Evolutionary conservation across 225 moss, liverwort and hornwort species (phyloP).

Genomic region (Ulota crispa): DNA sequence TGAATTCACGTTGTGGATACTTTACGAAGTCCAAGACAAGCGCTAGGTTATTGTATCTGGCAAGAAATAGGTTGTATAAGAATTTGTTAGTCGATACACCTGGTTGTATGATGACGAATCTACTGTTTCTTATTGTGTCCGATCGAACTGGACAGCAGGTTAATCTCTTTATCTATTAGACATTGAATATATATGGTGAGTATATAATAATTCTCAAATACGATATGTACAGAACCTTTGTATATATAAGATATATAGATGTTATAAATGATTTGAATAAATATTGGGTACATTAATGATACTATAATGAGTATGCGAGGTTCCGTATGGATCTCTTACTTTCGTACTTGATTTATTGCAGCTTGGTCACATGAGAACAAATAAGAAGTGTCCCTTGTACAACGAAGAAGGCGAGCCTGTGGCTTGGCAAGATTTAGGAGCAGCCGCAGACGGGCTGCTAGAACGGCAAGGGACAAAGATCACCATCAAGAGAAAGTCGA

Average conservation of each 20-base stretch:
- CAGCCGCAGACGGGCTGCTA: constrained; percentile 74
- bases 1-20: background rate
- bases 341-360: constrained; percentile 30
- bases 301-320: background rate
- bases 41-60: background rate
- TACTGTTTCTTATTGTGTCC: background rate
- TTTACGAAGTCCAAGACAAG: background rate
- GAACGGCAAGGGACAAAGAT: constrained; percentile 96
- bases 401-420: constrained; percentile 88
- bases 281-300: background rate
- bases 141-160: constrained; percentile 18
- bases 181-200: background rate
- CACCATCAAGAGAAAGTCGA: constrained; percentile 74
- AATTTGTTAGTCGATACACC: background rate
- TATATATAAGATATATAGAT: background rate
- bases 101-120: constrained; percentile 13
- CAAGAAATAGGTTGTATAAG: background rate
- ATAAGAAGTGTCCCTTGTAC: constrained; percentile 97
- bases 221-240: background rate
- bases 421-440: constrained; percentile 74
- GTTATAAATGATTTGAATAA: background rate
- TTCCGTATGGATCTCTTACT: constrained; percentile 17
- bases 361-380: constrained; percentile 99
- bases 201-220: background rate
- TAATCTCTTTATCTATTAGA: background rate